phyloP scores from a whole-genome alignment of 768 basidiomycete genomes.

The Boletus vermiculosoides region DNA sequence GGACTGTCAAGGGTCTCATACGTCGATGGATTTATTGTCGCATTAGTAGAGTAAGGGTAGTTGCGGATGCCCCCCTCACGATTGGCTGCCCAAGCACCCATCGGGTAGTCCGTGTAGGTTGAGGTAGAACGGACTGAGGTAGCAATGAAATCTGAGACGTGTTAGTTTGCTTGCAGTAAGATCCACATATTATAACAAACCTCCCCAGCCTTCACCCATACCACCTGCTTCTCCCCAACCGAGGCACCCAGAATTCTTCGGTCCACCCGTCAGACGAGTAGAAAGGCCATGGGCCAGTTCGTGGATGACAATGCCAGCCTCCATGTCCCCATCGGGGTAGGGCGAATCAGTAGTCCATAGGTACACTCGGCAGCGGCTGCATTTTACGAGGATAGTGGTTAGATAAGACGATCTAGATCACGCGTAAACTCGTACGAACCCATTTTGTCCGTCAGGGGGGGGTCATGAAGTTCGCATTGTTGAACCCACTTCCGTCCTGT shows the following conservation, averaged over 20 bases:
- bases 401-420: neutral
- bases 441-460: conserved; percentile 82
- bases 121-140: conserved; percentile 79
- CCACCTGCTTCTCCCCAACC: conserved; percentile 96
- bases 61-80: conserved; percentile 69
- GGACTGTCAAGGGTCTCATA: conserved; percentile 95
- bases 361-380: conserved; percentile 86
- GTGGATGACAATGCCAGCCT: conserved; percentile 96
- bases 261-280: conserved; percentile 93
- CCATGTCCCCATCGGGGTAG: conserved; percentile 92
- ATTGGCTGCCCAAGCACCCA: conserved; percentile 97
- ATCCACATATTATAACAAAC: conserved; percentile 29
- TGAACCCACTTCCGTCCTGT: conserved; percentile 92
- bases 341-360: conserved; percentile 90
- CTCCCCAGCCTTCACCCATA: conserved; percentile 98
- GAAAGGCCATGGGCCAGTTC: conserved; percentile 87
- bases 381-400: neutral
- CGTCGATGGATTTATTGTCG: conserved; percentile 78
- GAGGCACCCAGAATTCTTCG: conserved; percentile 87
- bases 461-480: conserved; percentile 91
- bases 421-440: conserved; percentile 31
- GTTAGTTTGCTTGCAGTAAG: neutral
- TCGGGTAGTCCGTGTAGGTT: conserved; percentile 73
- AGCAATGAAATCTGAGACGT: conserved; percentile 67
- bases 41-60: conserved; percentile 81